Base-by-base conservation (phyloP, 768 basidiomycete species). In the Pulveroboletus sp. region DNA sequence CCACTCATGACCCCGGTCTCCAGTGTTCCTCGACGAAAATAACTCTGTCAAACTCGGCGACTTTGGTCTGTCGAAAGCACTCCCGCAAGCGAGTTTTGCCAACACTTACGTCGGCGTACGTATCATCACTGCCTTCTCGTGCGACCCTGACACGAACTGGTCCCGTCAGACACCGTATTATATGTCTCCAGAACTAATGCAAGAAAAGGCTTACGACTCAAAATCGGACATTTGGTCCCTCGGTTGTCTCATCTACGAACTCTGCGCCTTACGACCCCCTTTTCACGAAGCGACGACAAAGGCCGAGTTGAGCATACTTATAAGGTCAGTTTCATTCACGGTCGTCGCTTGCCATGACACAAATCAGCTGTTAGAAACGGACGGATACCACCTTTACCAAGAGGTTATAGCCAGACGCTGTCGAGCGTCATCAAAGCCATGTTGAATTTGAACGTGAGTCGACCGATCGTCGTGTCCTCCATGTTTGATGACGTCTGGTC, bases 141-240 rank as follows among this genome's bases (percentile, higher is more conserved):
- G n/a, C 5, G 19, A 38, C 20, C 12, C 20, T 20, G 29, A 52
- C 47, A 19, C 31, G 20, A 31, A 27, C 16, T 57, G 88, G 85
- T 90, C 19, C 2, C 17, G 14, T n/a, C 59, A 97, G 94, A 99
- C 97, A 4, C 97, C 97, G 4, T 94, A 98, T 65, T 98, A 99
- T 73, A 98, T 99, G 97, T 97, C 94, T 1, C 97, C 97, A 0
- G 95, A 99, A 67, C 78, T 98, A 29, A 92, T 97, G 81, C 91
- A 90, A 72, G 95, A 98, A 65, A 94, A 91, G 65, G 82, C 91
- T 4, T 99, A 99, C 69, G 97, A 97, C 70, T 87, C 91, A 7
- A 99, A 98, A 71, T 93, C 90, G 0, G 97, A 99, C 62, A 97
- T 99, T 40, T 99, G 97, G 97, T 94, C 92, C 5, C 77, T 98